A percentile compares a stretch with the other conserved stretches of the same genome.
Conservation (phyloP, 805 yeast species). For the Metschnikowia lunata region DNA sequence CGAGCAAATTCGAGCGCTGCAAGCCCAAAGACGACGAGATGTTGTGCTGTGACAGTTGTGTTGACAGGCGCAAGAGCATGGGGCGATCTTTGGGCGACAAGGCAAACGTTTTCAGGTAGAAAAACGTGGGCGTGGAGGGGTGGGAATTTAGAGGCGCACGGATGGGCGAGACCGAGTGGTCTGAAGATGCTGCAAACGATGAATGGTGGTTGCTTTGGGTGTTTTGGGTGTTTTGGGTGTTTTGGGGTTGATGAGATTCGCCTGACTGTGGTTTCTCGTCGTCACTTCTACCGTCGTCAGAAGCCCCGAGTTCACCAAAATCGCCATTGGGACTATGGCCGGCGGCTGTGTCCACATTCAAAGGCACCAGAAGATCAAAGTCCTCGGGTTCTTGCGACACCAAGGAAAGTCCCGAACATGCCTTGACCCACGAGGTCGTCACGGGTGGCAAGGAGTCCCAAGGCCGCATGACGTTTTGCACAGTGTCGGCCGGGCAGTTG, state of each 20-base stretch:
- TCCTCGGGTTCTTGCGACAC: conserved; percentile 47
- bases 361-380: conserved; percentile 24
- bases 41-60: conserved; percentile 7
- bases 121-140: conserved; percentile 3
- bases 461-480: conserved; percentile 28
- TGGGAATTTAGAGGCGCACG: background rate
- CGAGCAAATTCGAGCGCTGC: conserved; percentile 3
- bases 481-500: conserved; percentile 17
- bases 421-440: conserved; percentile 56
- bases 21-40: conserved; percentile 4
- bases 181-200: too few relatives aligned
- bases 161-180: background rate
- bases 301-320: background rate
- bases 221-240: too few relatives aligned
- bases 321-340: background rate
- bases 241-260: too few relatives aligned
- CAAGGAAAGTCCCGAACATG: conserved; percentile 46
- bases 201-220: too few relatives aligned
- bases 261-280: background rate
- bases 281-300: background rate
- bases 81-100: conserved; percentile 10
- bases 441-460: conserved; percentile 49
- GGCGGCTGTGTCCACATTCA: background rate
- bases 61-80: conserved; percentile 10
- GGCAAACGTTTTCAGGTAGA: conserved; percentile 3